phyloP scores from a whole-genome alignment of 495 filamentous ascomycete species.

The Aspergillus cristatus region DNA sequence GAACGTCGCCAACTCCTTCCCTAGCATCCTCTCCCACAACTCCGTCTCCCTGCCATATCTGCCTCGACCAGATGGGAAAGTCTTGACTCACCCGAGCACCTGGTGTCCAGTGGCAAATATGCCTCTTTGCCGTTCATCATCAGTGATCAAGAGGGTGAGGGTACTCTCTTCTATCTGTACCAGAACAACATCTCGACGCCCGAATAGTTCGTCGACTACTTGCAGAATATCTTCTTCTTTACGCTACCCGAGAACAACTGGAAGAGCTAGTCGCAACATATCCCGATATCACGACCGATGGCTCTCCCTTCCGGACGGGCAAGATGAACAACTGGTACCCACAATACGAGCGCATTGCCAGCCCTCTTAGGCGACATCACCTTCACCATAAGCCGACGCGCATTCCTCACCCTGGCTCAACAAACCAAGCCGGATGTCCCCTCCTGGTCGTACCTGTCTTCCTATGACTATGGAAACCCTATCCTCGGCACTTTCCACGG shows the following conservation, averaged over 20 bases:
- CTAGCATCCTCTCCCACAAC: slow-evolving; percentile 45
- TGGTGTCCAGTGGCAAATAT: slow-evolving; percentile 33
- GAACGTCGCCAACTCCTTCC: slow-evolving; percentile 50
- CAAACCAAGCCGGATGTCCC: slow-evolving; percentile 38
- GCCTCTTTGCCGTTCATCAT: slow-evolving; percentile 41
- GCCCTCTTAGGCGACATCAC: slow-evolving; percentile 55
- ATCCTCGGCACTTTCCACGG: slow-evolving; percentile 60
- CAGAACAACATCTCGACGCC: slow-evolving; percentile 47
- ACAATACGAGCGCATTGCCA: slow-evolving; percentile 56
- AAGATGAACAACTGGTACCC: slow-evolving; percentile 49
- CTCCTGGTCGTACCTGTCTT: slow-evolving; percentile 53
- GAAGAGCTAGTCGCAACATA: slow-evolving; percentile 40
- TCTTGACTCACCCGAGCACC: slow-evolving; percentile 41
- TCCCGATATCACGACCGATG: slow-evolving; percentile 27
- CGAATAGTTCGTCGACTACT: slow-evolving; percentile 39
- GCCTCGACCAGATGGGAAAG: slow-evolving; percentile 46
- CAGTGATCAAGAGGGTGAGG: slow-evolving; percentile 44
- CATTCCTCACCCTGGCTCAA: slow-evolving; percentile 31
- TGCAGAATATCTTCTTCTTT: slow-evolving; percentile 40
- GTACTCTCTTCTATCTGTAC: slow-evolving; percentile 45
- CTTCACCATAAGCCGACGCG: slow-evolving; percentile 48
- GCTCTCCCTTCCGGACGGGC: slow-evolving; percentile 51
- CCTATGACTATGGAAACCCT: slow-evolving; percentile 54
- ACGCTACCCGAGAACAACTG: slow-evolving; percentile 24
- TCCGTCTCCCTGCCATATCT: slow-evolving; percentile 49